Evolutionary conservation across 306 rosid species (phyloP).

Genomic region (Sechiopsis laciniata): DNA sequence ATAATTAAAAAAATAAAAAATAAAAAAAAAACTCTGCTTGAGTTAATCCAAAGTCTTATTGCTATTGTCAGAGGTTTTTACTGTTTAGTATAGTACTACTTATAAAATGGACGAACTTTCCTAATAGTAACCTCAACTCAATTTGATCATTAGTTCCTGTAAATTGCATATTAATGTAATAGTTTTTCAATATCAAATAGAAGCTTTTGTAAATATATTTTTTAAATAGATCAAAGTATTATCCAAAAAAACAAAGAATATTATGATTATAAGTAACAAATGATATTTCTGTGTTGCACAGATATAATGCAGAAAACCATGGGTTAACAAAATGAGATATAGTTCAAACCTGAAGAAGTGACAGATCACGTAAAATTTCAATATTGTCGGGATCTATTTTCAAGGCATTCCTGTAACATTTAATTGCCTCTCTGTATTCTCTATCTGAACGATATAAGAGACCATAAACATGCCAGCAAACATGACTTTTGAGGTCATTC

Average conservation of each 20-base stretch:
- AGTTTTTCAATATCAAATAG: not conserved
- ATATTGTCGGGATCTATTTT: conserved; percentile 93
- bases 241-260: not conserved
- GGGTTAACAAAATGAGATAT: conserved; percentile 16
- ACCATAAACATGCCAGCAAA: conserved; percentile 99
- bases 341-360: conserved; percentile 78
- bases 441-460: conserved; percentile 96
- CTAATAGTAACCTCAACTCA: conserved; percentile 6
- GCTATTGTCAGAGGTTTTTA: not conserved
- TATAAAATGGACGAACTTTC: not conserved
- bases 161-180: not conserved
- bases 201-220: not conserved
- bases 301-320: conserved; percentile 16
- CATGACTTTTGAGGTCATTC: conserved; percentile 99
- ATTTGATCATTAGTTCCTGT: conserved; percentile 4
- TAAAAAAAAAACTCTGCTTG: conserved; percentile 1
- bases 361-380: conserved; percentile 85
- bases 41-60: not conserved
- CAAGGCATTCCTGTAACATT: conserved; percentile 91
- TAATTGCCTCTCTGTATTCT: conserved; percentile 96
- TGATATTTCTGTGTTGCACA: not conserved
- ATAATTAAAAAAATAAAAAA: not conserved
- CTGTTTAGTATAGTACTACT: not conserved
- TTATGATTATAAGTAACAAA: not conserved
- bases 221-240: not conserved